Percentiles rank a stretch among this genome's conserved stretches.
These are phyloP conservation scores for Dendrobium huoshanense DNA, from an alignment of 106 monocot genomes.

Conservation along the genomic window DNA sequence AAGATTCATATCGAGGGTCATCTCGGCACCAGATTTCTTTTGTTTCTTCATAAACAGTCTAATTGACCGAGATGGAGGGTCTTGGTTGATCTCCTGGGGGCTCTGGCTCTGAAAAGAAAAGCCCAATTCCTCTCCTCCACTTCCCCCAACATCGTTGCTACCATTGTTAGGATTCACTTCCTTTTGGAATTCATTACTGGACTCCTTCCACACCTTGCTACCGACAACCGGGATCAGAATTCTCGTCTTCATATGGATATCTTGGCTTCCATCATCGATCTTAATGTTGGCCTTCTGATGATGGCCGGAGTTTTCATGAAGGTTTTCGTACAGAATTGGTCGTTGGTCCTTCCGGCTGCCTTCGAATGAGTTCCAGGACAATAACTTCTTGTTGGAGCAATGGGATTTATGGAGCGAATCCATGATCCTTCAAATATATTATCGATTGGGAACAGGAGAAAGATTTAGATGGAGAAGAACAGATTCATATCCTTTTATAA, in stretches of 20 bases:
- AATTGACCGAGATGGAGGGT: constrained; percentile 51
- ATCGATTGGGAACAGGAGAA: no score
- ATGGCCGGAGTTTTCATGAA: background rate
- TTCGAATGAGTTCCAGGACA: no score
- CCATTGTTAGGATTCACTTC: background rate
- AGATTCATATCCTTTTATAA: no score
- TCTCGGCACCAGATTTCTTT: constrained; percentile 28
- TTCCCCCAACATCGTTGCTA: background rate
- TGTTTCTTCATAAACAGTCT: constrained; percentile 41
- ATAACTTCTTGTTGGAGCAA: background rate
- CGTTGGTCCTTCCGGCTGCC: constrained; percentile 10
- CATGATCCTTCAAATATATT: background rate
- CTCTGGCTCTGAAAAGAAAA: background rate
- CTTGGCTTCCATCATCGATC: constrained; percentile 30
- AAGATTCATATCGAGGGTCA: constrained; percentile 49
- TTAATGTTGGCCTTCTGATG: constrained; percentile 38
- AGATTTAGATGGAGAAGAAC: no score
- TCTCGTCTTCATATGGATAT: background rate
- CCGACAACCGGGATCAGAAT: no score
- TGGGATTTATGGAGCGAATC: background rate
- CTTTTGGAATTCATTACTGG: constrained; percentile 38
- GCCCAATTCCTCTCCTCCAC: background rate
- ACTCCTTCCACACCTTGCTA: constrained; percentile 20
- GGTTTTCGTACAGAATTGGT: constrained; percentile 24
- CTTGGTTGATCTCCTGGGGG: constrained; percentile 30